Evolutionary conservation across 441 rosid species (phyloP).

Genomic region (Flueggea neowawraea): DNA sequence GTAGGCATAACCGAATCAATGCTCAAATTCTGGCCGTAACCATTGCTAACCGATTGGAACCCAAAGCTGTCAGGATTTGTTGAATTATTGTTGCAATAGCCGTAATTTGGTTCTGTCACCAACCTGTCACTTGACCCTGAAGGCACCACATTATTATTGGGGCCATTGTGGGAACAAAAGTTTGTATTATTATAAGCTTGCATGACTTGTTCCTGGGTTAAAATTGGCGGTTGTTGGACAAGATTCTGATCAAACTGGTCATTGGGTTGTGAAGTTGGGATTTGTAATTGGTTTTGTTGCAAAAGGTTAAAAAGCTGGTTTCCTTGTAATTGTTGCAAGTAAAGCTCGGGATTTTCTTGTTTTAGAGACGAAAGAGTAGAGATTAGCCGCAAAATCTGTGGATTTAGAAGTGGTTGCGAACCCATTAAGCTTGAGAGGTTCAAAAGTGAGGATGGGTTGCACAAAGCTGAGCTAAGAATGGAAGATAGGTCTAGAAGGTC

Average conservation of each 20-base stretch:
- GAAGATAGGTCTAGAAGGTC: constrained; percentile 69
- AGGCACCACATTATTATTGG: constrained; percentile 12
- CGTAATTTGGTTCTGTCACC: constrained; percentile 23
- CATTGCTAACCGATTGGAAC: constrained; percentile 20
- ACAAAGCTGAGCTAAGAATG: constrained; percentile 43
- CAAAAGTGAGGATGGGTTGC: constrained; percentile 32
- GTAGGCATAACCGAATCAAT: constrained; percentile 54
- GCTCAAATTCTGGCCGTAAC: constrained; percentile 29
- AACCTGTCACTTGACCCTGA: constrained; percentile 10
- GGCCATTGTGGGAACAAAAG: constrained; percentile 20
- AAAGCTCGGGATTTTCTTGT: constrained; percentile 43
- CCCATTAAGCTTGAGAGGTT: constrained; percentile 39
- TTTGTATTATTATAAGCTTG: constrained; percentile 17
- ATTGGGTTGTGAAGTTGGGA: constrained; percentile 10
- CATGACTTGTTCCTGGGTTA: constrained; percentile 25
- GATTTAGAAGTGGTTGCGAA: constrained; percentile 42
- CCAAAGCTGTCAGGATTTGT: constrained; percentile 20
- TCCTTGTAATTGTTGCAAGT: constrained; percentile 32
- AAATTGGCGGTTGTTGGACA: constrained; percentile 19
- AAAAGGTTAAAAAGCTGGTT: constrained; percentile 26
- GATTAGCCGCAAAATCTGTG: constrained; percentile 38
- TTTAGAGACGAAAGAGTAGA: constrained; percentile 39
- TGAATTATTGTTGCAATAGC: constrained; percentile 12
- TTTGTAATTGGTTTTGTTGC: constrained; percentile 20
- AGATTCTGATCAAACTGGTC: constrained; percentile 21